Evolutionary conservation across 441 rosid genomes (phyloP).

Genomic region (Bruguiera hainesii): DNA sequence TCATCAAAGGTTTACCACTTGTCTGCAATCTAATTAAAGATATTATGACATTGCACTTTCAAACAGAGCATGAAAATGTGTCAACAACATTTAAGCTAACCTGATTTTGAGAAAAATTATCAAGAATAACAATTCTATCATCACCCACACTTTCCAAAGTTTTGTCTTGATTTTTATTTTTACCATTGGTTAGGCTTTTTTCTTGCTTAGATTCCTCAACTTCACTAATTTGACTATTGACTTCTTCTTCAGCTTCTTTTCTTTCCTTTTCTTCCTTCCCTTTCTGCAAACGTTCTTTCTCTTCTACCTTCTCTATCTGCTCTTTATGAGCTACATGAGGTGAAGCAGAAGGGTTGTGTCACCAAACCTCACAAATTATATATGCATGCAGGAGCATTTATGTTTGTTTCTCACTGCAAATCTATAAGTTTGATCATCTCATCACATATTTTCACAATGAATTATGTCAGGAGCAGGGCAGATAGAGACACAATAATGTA

Average conservation of each 20-base stretch:
- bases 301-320: slow-evolving; percentile 87
- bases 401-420: not conserved
- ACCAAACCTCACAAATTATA: not conserved
- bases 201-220: slow-evolving; percentile 36
- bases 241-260: slow-evolving; percentile 65
- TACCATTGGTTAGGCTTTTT: slow-evolving; percentile 23
- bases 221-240: slow-evolving; percentile 31
- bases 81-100: slow-evolving; percentile 28
- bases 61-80: not conserved
- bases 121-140: slow-evolving; percentile 47
- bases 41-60: not conserved
- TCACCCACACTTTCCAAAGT: slow-evolving; percentile 26
- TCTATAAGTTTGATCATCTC: not conserved
- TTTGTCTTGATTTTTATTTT: slow-evolving; percentile 36
- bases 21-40: no score
- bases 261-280: slow-evolving; percentile 77
- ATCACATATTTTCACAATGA: slow-evolving; percentile 5
- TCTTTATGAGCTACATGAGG: slow-evolving; percentile 62
- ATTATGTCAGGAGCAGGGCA: not conserved
- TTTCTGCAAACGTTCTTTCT: slow-evolving; percentile 69
- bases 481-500: not conserved
- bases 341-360: slow-evolving; percentile 1
- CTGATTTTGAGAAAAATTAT: slow-evolving; percentile 53
- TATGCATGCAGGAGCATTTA: not conserved
- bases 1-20: no score